Evolutionary conservation across 768 basidiomycete genomes (phyloP), one percentile per base, ranked within the genome.

Genomic region (Termitomyces sp.): DNA sequence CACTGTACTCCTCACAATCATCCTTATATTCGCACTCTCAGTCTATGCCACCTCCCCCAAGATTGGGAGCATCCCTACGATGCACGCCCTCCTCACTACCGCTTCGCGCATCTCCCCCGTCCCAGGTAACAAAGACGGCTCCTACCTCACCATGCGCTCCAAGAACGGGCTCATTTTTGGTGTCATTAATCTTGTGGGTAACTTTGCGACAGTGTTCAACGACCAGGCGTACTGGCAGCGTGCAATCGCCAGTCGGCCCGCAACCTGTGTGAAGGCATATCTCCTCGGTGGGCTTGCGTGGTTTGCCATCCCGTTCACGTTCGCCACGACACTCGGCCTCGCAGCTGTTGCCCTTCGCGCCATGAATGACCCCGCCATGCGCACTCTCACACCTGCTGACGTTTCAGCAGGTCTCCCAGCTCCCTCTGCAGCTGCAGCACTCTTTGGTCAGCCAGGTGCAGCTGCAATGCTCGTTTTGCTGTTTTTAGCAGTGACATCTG

Each of bases 201-300:
- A 94, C 69, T 93, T 92, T 64, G 79, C 76, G 12, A 78, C 76
- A 9, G 78, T 80, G 7, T 81, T 79, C 66, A 75, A 79, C 59
- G 79, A 81, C 63, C 86, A 90, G 66, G 87, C 90, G 0, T 98
- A 97, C 71, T 96, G 91, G 87, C 92, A 94, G 67, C 81, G 92
- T 18, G 94, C 94, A 1, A 93, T 98, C 65, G 94, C 95, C 1
- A 88, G 86, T 59, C 75, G 86, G 16, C 93, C 92, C 0, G 86
- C 83, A 1, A 86, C 81, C n/a, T 89, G 89, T 12, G 93, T 95
- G 58, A 94, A 93, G 70, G 94, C 91, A 0, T 98, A 93, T 73
- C 75, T 95, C 4, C 78, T 94, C 8, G 95, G 94, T 44, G 94
- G 94, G 2, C 67, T 94, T 4, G 88, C 92, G 0, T 97, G 95